phyloP scores from a whole-genome alignment of 257 asterid species.

The Gynochthodes officinalis region DNA sequence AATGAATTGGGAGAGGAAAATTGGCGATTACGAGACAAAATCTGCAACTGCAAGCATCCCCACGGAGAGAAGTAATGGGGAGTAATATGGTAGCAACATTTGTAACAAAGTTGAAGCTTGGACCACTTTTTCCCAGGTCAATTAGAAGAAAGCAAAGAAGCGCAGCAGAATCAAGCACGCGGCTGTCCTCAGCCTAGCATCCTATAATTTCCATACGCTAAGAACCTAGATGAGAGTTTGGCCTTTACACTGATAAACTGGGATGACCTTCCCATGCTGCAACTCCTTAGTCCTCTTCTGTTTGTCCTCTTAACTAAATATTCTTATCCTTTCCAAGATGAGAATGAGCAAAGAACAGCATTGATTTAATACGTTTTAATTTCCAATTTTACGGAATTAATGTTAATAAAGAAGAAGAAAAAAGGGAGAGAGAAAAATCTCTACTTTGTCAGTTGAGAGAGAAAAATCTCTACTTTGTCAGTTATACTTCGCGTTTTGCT shows the following conservation, averaged over 20 bases:
- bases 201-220: conserved; percentile 36
- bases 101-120: conserved; percentile 6
- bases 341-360: neutral
- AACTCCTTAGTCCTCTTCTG: neutral
- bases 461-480: conserved; percentile 5
- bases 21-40: neutral
- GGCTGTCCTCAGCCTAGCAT: conserved; percentile 33
- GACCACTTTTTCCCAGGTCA: conserved; percentile 26
- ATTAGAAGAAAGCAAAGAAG: conserved; percentile 17
- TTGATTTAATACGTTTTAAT: neutral
- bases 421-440: neutral
- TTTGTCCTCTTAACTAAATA: conserved; percentile 8
- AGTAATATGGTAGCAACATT: conserved; percentile 4
- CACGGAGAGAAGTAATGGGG: neutral
- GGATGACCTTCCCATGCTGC: conserved; percentile 9
- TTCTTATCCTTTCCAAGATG: neutral
- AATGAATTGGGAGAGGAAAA: no score
- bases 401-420: rapidly evolving
- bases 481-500: neutral
- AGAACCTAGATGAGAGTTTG: conserved; percentile 11
- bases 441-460: no score
- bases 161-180: conserved; percentile 31
- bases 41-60: neutral
- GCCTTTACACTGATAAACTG: conserved; percentile 15
- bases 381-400: neutral